A percentile compares a stretch with the other conserved stretches of the same genome.
phyloP scores from a whole-genome alignment of 768 basidiomycete genomes.

The Trametes cubensis region DNA sequence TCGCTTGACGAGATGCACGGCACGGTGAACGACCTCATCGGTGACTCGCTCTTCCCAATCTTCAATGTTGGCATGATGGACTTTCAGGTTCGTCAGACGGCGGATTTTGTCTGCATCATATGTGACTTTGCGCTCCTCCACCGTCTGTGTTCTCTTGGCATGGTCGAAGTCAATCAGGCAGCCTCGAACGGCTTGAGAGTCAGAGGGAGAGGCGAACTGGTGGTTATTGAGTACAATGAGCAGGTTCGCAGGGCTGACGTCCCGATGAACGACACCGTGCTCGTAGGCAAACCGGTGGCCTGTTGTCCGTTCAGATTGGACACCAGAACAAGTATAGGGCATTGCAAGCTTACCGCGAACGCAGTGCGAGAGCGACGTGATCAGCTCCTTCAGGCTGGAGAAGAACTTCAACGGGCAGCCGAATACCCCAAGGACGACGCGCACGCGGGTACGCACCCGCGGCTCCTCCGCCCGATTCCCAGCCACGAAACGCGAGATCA shows the following conservation, averaged over 20 bases:
- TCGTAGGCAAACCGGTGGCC: background rate
- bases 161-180: background rate
- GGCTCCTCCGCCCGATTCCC: background rate
- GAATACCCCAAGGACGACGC: background rate
- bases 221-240: background rate
- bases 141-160: background rate
- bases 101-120: background rate
- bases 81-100: background rate
- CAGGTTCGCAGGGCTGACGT: background rate
- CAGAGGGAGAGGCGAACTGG: background rate
- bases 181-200: background rate
- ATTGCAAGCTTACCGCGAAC: background rate
- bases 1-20: background rate
- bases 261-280: background rate
- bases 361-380: background rate
- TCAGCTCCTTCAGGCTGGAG: background rate
- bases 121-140: background rate
- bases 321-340: background rate
- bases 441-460: background rate
- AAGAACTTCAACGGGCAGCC: background rate
- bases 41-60: background rate
- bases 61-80: background rate
- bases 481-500: background rate
- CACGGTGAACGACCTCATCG: background rate
- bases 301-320: background rate